phyloP scores from a whole-genome alignment of 768 basidiomycete species.

The Nidula microcarpa region DNA sequence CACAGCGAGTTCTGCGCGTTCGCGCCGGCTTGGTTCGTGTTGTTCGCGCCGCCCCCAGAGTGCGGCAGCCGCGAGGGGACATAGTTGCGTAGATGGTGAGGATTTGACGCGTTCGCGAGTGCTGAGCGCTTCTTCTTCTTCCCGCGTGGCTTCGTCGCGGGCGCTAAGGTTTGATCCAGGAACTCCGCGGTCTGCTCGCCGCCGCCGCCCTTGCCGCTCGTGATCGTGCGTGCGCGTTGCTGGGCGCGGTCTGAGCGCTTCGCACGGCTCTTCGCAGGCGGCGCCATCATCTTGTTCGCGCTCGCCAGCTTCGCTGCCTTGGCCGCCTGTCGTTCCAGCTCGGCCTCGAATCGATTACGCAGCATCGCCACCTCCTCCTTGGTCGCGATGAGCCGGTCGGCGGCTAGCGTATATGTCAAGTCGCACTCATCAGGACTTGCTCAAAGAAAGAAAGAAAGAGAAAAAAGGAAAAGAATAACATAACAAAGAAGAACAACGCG shows the following conservation, averaged over 20 bases:
- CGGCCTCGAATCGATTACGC: conserved; percentile 67
- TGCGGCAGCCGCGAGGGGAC: conserved; percentile 78
- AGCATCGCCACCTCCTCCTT: conserved; percentile 66
- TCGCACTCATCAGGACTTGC: conserved; percentile 3
- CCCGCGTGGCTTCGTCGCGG: conserved; percentile 25
- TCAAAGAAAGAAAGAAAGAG: conserved; percentile 12
- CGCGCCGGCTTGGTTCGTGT: conserved; percentile 23
- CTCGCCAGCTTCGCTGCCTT: conserved; percentile 56
- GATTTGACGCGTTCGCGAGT: conserved; percentile 90
- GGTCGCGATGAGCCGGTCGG: conserved; percentile 66
- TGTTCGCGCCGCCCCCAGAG: conserved; percentile 17
- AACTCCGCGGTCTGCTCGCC: conserved; percentile 33
- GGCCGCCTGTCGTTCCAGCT: conserved; percentile 67
- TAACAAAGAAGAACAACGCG: conserved; percentile 6
- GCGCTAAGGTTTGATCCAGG: conserved; percentile 28
- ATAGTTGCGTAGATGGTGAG: conserved; percentile 94
- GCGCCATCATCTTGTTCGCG: conserved; percentile 18
- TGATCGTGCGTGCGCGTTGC: conserved; percentile 26
- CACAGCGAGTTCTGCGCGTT: conserved; percentile 49
- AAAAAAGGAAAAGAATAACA: conserved; percentile 12
- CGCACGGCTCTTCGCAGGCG: conserved; percentile 11
- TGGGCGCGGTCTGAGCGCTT: conserved; percentile 36
- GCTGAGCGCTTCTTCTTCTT: conserved; percentile 96
- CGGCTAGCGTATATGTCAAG: conserved; percentile 39
- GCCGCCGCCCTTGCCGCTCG: conserved; percentile 19